A percentile compares a stretch with the other conserved stretches of the same genome.
Evolutionary conservation across 306 rosid species (phyloP).

Genomic region (Sicyos baderoa): DNA sequence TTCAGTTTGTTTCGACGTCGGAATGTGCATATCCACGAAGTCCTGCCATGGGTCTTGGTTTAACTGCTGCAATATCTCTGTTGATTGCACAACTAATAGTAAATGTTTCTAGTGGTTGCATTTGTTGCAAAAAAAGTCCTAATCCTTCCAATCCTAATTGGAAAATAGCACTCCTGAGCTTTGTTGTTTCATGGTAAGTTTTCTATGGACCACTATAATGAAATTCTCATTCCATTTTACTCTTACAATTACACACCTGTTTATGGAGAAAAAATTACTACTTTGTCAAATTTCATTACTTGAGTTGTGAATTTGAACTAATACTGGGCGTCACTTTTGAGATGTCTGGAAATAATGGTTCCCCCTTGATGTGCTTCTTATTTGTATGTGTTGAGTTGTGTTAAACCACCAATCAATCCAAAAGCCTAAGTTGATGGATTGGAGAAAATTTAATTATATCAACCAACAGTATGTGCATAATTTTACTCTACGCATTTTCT

Average conservation of each 20-base stretch:
- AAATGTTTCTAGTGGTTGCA: conserved; percentile 67
- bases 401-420: too few relatives aligned
- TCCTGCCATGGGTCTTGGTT: conserved; percentile 85
- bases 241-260: neutral
- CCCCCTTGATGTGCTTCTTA: neutral
- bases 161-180: conserved; percentile 63
- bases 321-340: neutral
- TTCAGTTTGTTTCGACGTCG: conserved; percentile 28
- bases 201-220: neutral
- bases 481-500: neutral
- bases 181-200: conserved; percentile 73
- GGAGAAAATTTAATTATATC: too few relatives aligned
- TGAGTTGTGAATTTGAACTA: neutral
- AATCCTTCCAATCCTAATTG: conserved; percentile 51
- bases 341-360: neutral
- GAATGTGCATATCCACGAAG: conserved; percentile 69
- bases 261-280: neutral
- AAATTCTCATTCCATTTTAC: neutral
- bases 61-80: conserved; percentile 67
- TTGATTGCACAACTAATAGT: conserved; percentile 57
- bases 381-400: too few relatives aligned
- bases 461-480: too few relatives aligned
- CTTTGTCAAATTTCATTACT: conserved; percentile 1
- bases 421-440: too few relatives aligned
- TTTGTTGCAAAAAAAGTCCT: conserved; percentile 64